Evolutionary conservation across 352 stramenopile species (phyloP).

Genomic region (Globisporangium solare): DNA sequence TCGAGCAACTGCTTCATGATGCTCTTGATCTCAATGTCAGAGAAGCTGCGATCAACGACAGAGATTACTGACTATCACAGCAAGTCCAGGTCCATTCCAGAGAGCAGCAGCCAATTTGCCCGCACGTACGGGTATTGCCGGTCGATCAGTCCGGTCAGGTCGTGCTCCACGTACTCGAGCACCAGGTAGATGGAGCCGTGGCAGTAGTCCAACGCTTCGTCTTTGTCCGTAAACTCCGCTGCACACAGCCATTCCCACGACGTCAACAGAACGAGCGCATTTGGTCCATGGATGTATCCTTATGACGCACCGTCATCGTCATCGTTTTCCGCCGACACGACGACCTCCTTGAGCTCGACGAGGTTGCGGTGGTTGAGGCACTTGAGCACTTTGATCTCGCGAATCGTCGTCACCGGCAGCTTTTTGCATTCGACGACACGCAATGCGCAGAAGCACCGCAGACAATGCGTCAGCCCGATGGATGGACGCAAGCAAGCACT

Average conservation of each 20-base stretch:
- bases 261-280: too few relatives aligned
- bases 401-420: slow-evolving; percentile 94
- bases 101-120: too few relatives aligned
- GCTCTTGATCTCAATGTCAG: slow-evolving; percentile 83
- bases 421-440: slow-evolving; percentile 17
- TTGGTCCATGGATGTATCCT: too few relatives aligned
- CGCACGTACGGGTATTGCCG: slow-evolving; percentile 72
- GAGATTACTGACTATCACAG: too few relatives aligned
- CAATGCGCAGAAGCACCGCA: not conserved
- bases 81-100: too few relatives aligned
- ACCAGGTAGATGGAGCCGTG: slow-evolving; percentile 86
- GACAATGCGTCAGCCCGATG: not conserved
- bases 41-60: slow-evolving; percentile 41
- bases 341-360: slow-evolving; percentile 95
- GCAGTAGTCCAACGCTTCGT: slow-evolving; percentile 80
- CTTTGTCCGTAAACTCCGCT: slow-evolving; percentile 72
- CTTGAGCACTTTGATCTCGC: slow-evolving; percentile 99
- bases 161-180: slow-evolving; percentile 87
- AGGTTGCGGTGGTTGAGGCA: slow-evolving; percentile 94
- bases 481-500: not conserved
- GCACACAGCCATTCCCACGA: too few relatives aligned
- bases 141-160: slow-evolving; percentile 85
- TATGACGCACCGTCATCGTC: slow-evolving; percentile 58
- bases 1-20: slow-evolving; percentile 85
- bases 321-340: slow-evolving; percentile 87